Percentiles rank a stretch among this genome's conserved stretches.
These are phyloP conservation scores for Fusarium oligoseptatum DNA, from an alignment of 2,329 filamentous ascomycete genomes.

Conservation along the genomic window DNA sequence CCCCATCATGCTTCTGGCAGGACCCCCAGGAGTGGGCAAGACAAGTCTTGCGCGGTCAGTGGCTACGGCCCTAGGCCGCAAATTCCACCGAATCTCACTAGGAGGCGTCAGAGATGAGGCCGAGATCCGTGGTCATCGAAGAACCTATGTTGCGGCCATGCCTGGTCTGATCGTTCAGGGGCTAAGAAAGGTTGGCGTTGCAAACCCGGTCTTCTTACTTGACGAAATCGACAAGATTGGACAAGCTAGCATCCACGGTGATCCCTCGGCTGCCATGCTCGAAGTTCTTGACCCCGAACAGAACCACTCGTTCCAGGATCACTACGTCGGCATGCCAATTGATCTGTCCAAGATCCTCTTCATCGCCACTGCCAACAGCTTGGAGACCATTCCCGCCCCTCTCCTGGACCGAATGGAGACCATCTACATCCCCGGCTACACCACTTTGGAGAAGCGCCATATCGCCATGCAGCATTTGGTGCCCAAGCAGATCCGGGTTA, in stretches of 20 bases:
- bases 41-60: slow-evolving; percentile 95
- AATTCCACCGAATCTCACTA: slow-evolving; percentile 97
- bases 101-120: slow-evolving; percentile 96
- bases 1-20: slow-evolving; percentile 92
- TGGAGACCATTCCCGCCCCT: slow-evolving; percentile 95
- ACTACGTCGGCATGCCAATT: slow-evolving; percentile 95
- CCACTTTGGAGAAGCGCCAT: slow-evolving; percentile 94
- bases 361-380: slow-evolving; percentile 94
- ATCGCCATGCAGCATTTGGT: slow-evolving; percentile 95
- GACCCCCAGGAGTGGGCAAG: slow-evolving; percentile 95
- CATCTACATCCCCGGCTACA: slow-evolving; percentile 93
- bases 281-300: slow-evolving; percentile 98
- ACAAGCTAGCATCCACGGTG: slow-evolving; percentile 90
- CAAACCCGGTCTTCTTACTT: slow-evolving; percentile 94
- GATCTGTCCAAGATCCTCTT: slow-evolving; percentile 97
- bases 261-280: slow-evolving; percentile 96
- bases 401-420: slow-evolving; percentile 97
- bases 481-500: slow-evolving; percentile 93
- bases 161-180: slow-evolving; percentile 94
- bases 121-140: slow-evolving; percentile 92
- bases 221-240: slow-evolving; percentile 99
- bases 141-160: slow-evolving; percentile 99
- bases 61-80: slow-evolving; percentile 89
- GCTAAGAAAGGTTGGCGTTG: slow-evolving; percentile 92
- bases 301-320: slow-evolving; percentile 93